Evolutionary conservation across 2,329 filamentous ascomycete genomes (phyloP).

Genomic region (Pseudogymnoascus sp.): DNA sequence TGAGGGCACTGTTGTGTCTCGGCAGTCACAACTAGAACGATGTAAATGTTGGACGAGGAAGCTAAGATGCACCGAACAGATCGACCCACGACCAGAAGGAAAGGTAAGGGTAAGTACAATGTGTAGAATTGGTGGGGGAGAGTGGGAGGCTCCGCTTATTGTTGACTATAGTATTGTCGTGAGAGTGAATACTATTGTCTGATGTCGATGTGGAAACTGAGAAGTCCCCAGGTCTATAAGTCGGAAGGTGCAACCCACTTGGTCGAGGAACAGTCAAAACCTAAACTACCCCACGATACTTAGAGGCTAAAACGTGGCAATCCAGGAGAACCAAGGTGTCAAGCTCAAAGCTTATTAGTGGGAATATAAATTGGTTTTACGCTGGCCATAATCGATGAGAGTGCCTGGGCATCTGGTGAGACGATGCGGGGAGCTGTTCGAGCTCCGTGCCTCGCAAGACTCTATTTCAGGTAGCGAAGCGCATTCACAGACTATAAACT

Average conservation of each 20-base stretch:
- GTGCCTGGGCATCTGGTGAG: background rate
- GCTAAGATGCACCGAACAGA: background rate
- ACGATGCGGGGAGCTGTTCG: background rate
- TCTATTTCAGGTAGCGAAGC: background rate
- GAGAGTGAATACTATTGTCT: background rate
- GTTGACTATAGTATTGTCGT: background rate
- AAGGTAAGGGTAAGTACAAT: background rate
- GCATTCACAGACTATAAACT: background rate
- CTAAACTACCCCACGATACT: background rate
- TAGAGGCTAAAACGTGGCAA: background rate
- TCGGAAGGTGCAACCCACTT: background rate
- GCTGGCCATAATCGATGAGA: background rate
- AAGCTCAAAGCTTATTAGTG: background rate
- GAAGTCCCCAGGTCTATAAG: background rate
- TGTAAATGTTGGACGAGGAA: background rate
- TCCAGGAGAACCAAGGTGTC: background rate
- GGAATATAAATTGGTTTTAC: background rate
- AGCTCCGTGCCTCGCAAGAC: background rate
- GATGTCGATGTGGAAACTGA: background rate
- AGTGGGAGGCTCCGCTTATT: background rate
- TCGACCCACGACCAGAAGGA: background rate
- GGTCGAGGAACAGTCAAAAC: background rate
- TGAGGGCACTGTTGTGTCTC: background rate
- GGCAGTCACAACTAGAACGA: too few species aligned
- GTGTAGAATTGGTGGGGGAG: background rate